Conservation (phyloP, 371 early-diverging fungal species). For the Mucor sp. region DNA sequence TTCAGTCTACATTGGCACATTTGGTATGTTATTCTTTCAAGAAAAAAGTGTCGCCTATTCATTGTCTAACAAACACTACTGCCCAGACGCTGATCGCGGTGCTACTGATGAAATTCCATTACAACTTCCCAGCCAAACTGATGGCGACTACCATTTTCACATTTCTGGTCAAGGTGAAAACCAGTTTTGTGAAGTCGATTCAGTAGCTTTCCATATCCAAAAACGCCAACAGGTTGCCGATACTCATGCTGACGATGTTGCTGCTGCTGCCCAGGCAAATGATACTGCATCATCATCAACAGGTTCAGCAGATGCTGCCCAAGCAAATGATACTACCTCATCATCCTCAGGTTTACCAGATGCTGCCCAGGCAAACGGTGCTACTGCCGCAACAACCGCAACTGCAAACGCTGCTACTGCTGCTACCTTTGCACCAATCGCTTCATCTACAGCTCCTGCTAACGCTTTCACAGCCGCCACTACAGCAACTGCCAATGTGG, state of each 20-base stretch:
- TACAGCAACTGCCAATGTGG: no score
- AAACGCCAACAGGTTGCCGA: constrained; percentile 5
- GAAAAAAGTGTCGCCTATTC: not conserved
- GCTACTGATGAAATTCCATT: constrained; percentile 36
- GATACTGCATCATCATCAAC: no score
- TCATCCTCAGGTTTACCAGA: not conserved
- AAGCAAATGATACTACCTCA: not conserved
- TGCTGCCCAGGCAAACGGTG: not conserved
- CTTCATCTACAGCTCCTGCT: no score
- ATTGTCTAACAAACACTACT: not conserved
- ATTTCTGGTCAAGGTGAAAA: constrained; percentile 24
- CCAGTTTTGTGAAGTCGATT: constrained; percentile 28
- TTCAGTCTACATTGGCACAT: constrained; percentile 27
- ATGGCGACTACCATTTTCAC: constrained; percentile 38
- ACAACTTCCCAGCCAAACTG: constrained; percentile 21
- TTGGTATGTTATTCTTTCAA: constrained; percentile 25
- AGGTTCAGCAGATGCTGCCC: no score
- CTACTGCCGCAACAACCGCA: not conserved
- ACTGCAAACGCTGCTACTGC: not conserved
- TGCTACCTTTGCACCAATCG: no score
- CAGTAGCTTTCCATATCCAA: constrained; percentile 26
- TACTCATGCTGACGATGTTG: no score
- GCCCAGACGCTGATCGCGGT: constrained; percentile 30
- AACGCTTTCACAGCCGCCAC: no score
- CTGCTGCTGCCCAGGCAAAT: not conserved